Base-by-base conservation (phyloP, 2,329 filamentous ascomycete genomes). In the Trichoderma sp. region DNA sequence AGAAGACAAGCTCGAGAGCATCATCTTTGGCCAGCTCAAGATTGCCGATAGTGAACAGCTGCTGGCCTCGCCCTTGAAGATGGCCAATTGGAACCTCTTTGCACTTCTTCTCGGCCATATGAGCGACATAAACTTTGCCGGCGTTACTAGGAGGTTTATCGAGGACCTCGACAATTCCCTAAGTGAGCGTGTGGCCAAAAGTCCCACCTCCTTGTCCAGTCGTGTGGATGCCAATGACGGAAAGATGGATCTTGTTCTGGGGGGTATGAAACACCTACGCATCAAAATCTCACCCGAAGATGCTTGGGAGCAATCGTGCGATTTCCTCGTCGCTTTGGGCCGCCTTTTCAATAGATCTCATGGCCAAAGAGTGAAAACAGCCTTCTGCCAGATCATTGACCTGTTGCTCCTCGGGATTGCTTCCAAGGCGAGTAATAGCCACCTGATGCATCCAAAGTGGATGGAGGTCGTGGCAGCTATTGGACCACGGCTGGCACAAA, bases 81-180 rank as follows among this genome's bases (percentile, higher is more conserved):
- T 96, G 82, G 93, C 96, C 15, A 99, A 99, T 77, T 99, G 95
- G 95, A 93, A 93, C 72, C 90, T 99, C 3, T 98, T 98, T 80
- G 92, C 94, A 24, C 93, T 97, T 77, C 85, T 99, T 4, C 88
- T 99, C 1, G 96, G 97, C n/a, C 92, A 95, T 51, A 97, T 99
- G 93, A 98, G 96, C 82, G 92, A 93, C 58, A 91, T 96, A 74
- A 95, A 97, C 79, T 98, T 99, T 80, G 84, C 89, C 18, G 93
- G 91, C 71, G 95, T 99, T 60, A 91, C 93, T 4, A 89, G 90
- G 70, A 90, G 93, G 62, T 99, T 97, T 78, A 86, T 97, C 60
- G 84, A 87, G 34, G 95, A 98, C 78, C 86, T 99, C 6, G 93
- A 94, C 71, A 86, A 86, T 36, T 92, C 91, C 11, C 90, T 98